Base-by-base conservation (phyloP, 2,329 filamentous ascomycete species). In the Xylaria sp. region DNA sequence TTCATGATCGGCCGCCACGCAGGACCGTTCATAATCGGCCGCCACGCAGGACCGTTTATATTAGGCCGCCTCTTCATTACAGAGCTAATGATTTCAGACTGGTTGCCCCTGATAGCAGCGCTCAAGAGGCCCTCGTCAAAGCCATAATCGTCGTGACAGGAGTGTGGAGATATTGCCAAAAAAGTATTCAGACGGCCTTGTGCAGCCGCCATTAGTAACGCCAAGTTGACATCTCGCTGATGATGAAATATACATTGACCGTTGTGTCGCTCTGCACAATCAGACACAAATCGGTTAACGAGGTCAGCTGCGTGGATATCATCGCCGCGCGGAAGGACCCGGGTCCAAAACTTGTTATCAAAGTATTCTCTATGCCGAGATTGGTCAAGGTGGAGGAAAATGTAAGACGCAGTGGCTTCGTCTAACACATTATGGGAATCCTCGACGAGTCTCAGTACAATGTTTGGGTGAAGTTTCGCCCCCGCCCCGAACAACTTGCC, bases 301-400 rank as follows among this genome's bases (percentile, higher is more conserved):
- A 58, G 29, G n/a, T 11, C 7, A n/a, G 38, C 55, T 17, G n/a
- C 47, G 4, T 25, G 19, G 3, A n/a, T 17, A 52, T 44, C 38
- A 15, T 44, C 29, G 15, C 15, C 33, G 4, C 7, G 8, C 6
- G 9, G 4, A 25, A 44, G 5, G 7, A 44, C 11, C 10, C 2
- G 1, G 7, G 5, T 4, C 55, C 38, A 52, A 17, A 38, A 38
- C 2, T 7, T 2, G 5, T 1, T 3, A 3, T 2, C 3, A 19
- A 52, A 37, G 19, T 25, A 58, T 25, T 35, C 27, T 13, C n/a
- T 15, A 58, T 58, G 55, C 15, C 21, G 46, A 44, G 47, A 48
- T 10, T 10, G 38, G 10, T 21, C 11, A 9, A 40, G 31, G 8
- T 23, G 53, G 25, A 19, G 33, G n/a, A n/a, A 6, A 23, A 56